These are phyloP conservation scores for Rhipidocladum racemiflorum DNA, from an alignment of 176 grass and related monocot genomes.

Conservation along the genomic window DNA sequence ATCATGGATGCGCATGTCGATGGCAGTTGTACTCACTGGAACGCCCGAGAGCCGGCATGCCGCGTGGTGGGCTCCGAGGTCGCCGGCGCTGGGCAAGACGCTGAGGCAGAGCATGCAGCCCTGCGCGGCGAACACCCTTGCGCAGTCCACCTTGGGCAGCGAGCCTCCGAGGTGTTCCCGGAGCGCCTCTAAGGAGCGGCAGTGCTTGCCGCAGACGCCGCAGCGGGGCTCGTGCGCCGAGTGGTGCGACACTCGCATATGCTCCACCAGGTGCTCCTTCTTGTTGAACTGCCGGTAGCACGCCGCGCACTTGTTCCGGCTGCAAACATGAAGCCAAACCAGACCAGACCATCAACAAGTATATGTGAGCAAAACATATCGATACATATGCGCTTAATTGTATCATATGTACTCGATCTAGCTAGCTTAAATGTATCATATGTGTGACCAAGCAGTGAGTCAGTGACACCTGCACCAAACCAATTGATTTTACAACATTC, in stretches of 20 bases:
- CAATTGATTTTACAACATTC: no score
- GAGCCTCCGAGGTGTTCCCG: slow-evolving; percentile 79
- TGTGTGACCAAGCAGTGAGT: no score
- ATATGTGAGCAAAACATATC: no score
- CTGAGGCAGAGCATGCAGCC: slow-evolving; percentile 65
- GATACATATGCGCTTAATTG: no score
- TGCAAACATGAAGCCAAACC: not conserved
- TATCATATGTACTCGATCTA: no score
- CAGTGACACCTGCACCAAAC: no score
- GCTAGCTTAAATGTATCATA: no score
- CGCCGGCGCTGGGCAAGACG: slow-evolving; percentile 32
- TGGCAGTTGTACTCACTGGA: not conserved
- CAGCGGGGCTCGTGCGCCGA: slow-evolving; percentile 75
- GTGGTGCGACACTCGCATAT: slow-evolving; percentile 71
- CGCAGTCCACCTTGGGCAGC: slow-evolving; percentile 68
- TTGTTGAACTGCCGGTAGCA: slow-evolving; percentile 89
- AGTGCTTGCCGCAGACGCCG: slow-evolving; percentile 70
- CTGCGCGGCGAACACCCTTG: slow-evolving; percentile 39
- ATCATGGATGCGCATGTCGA: not conserved
- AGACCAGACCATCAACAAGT: no score
- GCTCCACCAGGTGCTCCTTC: slow-evolving; percentile 84
- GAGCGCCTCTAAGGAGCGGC: slow-evolving; percentile 74
- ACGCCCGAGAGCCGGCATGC: slow-evolving; percentile 25
- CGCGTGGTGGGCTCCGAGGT: slow-evolving; percentile 26
- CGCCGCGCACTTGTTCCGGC: slow-evolving; percentile 69